These are phyloP conservation scores for Sporisorium exsertum DNA, from an alignment of 1,284 basidiomycete species.

Conservation along the genomic window DNA sequence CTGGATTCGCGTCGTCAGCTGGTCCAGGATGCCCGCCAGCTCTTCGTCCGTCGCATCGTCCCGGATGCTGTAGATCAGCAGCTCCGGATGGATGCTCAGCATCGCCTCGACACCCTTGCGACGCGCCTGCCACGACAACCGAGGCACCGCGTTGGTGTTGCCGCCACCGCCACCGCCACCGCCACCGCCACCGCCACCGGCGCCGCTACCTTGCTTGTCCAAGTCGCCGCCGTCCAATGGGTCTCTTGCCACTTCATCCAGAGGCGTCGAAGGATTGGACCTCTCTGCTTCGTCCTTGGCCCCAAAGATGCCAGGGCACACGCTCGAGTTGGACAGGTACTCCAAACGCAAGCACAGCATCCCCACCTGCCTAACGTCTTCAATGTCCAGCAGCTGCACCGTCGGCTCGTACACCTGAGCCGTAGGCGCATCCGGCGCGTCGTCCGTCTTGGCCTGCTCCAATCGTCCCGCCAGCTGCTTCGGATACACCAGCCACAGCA, in stretches of 20 bases:
- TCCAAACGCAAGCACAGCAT: conserved; percentile 85
- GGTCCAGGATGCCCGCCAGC: conserved; percentile 58
- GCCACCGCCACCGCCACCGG: background rate
- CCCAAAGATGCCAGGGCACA: conserved; percentile 70
- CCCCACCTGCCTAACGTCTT: conserved; percentile 82
- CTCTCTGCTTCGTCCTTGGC: conserved; percentile 34
- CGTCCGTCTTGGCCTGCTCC: conserved; percentile 74
- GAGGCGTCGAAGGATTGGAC: conserved; percentile 40
- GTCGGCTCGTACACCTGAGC: conserved; percentile 69
- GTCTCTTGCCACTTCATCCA: conserved; percentile 24
- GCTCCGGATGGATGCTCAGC: conserved; percentile 57
- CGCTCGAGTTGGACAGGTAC: conserved; percentile 78
- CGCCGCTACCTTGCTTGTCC: background rate
- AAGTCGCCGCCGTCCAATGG: conserved; percentile 19
- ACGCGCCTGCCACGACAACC: conserved; percentile 43
- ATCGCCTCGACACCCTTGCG: conserved; percentile 58
- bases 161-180: background rate
- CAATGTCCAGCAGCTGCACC: conserved; percentile 77
- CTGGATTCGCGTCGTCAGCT: conserved; percentile 64
- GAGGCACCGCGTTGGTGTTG: background rate
- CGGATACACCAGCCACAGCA: conserved; percentile 86
- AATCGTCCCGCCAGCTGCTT: conserved; percentile 80
- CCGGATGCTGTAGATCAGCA: conserved; percentile 61
- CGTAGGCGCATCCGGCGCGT: conserved; percentile 60
- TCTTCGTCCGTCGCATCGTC: conserved; percentile 68